Percentiles rank a stretch among this genome's conserved stretches.
Conservation (phyloP, 768 basidiomycete genomes). For the Nidularia sp. region DNA sequence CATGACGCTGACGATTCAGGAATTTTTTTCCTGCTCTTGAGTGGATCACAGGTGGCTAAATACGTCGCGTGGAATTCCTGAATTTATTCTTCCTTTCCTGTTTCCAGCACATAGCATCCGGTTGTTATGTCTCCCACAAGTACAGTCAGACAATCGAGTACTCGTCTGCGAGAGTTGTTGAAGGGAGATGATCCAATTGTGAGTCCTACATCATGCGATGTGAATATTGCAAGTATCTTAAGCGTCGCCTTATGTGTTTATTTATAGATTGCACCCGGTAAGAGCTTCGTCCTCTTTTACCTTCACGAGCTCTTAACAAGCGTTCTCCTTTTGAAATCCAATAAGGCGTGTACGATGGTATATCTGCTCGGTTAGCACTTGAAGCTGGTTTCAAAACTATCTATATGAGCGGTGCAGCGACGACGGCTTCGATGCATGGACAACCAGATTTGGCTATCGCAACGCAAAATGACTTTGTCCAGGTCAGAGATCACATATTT, state of each 20-base stretch:
- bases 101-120: too few species aligned
- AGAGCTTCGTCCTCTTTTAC: background rate
- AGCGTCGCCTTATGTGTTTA: background rate
- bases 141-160: slow-evolving; percentile 1
- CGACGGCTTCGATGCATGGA: slow-evolving; percentile 51
- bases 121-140: too few species aligned
- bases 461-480: slow-evolving; percentile 50
- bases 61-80: too few species aligned
- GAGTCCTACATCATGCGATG: background rate
- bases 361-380: slow-evolving; percentile 47
- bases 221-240: background rate
- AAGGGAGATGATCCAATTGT: slow-evolving; percentile 5
- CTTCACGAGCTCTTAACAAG: background rate
- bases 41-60: too few species aligned
- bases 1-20: too few species aligned
- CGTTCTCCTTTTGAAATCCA: slow-evolving; percentile 11
- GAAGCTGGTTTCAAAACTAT: slow-evolving; percentile 48
- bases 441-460: slow-evolving; percentile 54
- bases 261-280: slow-evolving; percentile 1
- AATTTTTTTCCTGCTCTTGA: too few species aligned
- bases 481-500: slow-evolving; percentile 16
- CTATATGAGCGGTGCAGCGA: slow-evolving; percentile 49
- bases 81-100: too few species aligned
- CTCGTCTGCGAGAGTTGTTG: slow-evolving; percentile 5
- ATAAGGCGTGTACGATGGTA: slow-evolving; percentile 43